Conservation (phyloP, 1,284 basidiomycete species). For the Butyriboletus appendiculatus region DNA sequence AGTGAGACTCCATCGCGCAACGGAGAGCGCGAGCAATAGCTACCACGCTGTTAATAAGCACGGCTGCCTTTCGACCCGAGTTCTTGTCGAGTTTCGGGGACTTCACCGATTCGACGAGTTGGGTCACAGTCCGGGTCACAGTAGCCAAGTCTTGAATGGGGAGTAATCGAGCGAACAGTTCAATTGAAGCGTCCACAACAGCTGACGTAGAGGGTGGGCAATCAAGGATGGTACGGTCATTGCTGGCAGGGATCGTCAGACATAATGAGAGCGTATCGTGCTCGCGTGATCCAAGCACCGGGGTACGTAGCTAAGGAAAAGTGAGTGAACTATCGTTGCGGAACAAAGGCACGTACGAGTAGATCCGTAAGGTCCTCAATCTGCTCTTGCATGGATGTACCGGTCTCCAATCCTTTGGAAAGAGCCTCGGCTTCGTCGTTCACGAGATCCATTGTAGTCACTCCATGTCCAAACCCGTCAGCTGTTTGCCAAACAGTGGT, state of each 20-base stretch:
- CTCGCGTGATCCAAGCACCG: slow-evolving; percentile 84
- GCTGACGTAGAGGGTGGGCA: slow-evolving; percentile 80
- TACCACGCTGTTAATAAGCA: slow-evolving; percentile 82
- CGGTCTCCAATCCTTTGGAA: slow-evolving; percentile 29
- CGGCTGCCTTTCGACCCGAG: slow-evolving; percentile 85
- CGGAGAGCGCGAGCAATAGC: slow-evolving; percentile 79
- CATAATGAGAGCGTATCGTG: slow-evolving; percentile 85
- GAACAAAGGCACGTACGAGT: slow-evolving; percentile 51
- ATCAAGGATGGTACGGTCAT: slow-evolving; percentile 51
- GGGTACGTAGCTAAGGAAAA: slow-evolving; percentile 63
- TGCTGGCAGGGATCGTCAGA: slow-evolving; percentile 45
- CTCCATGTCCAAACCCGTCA: slow-evolving; percentile 93
- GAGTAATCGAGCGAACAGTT: slow-evolving; percentile 82
- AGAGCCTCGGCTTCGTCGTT: slow-evolving; percentile 41
- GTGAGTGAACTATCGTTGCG: slow-evolving; percentile 10
- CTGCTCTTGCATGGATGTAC: slow-evolving; percentile 50
- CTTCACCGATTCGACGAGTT: slow-evolving; percentile 69
- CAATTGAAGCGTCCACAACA: slow-evolving; percentile 88
- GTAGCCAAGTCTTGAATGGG: slow-evolving; percentile 77
- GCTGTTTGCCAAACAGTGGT: slow-evolving; percentile 83
- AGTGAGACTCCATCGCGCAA: slow-evolving; percentile 51
- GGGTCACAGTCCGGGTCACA: slow-evolving; percentile 66
- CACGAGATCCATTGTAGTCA: slow-evolving; percentile 69
- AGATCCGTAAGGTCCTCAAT: slow-evolving; percentile 76
- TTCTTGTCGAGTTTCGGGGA: slow-evolving; percentile 89